Conservation (phyloP, 1,139 yeast species). For the Schwanniomyces etchellsii region DNA sequence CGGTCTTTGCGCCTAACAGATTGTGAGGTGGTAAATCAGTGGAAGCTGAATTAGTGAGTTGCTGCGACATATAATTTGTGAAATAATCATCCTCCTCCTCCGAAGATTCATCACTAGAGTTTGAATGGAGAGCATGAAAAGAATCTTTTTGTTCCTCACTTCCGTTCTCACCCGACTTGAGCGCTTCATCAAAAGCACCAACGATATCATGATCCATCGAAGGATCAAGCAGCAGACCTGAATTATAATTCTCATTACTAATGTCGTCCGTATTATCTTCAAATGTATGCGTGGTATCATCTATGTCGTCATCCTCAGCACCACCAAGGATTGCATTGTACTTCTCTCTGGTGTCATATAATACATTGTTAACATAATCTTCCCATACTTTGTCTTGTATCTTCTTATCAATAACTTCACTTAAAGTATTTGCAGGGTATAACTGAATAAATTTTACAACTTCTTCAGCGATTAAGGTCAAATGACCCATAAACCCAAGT, state of each 20-base stretch:
- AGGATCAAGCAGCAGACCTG: slow-evolving; percentile 32
- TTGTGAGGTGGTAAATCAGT: slow-evolving; percentile 51
- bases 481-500: slow-evolving; percentile 95
- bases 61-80: slow-evolving; percentile 80
- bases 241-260: slow-evolving; percentile 30
- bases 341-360: slow-evolving; percentile 87
- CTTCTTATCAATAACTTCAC: slow-evolving; percentile 55
- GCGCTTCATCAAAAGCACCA: slow-evolving; percentile 18
- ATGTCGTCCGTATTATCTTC: slow-evolving; percentile 52
- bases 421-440: slow-evolving; percentile 56
- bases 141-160: slow-evolving; percentile 18
- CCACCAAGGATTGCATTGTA: slow-evolving; percentile 96
- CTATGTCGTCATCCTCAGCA: slow-evolving; percentile 35
- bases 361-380: slow-evolving; percentile 73
- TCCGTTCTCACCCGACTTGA: slow-evolving; percentile 22
- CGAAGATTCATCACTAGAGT: slow-evolving; percentile 21
- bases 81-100: slow-evolving; percentile 40
- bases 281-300: slow-evolving; percentile 36
- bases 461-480: slow-evolving; percentile 93
- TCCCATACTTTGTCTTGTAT: slow-evolving; percentile 70
- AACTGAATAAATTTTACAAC: slow-evolving; percentile 88
- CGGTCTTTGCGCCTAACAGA: slow-evolving; percentile 35
- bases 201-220: slow-evolving; percentile 27
- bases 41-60: slow-evolving; percentile 58
- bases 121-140: slow-evolving; percentile 4